Percentiles rank a stretch among this genome's conserved stretches.
Evolutionary conservation across 1,284 basidiomycete genomes (phyloP).

Genomic region (Ceratobasidium sp.): DNA sequence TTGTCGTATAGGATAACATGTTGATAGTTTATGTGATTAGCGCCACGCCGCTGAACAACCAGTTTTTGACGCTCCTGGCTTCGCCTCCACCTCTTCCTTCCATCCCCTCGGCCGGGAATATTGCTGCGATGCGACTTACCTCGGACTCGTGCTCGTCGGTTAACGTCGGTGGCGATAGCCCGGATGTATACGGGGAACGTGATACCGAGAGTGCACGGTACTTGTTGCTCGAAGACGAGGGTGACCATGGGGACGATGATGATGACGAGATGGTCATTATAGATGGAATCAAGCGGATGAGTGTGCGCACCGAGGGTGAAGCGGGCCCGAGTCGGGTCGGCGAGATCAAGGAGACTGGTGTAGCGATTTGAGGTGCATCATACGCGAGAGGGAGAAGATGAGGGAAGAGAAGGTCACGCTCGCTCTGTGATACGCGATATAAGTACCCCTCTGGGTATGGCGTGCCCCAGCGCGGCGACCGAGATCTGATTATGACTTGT

Average conservation of each 20-base stretch:
- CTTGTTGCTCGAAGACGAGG: constrained; percentile 7
- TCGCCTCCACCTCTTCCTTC: constrained; percentile 17
- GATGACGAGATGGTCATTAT: constrained; percentile 31
- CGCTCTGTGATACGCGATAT: not conserved
- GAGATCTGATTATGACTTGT: constrained; percentile 29
- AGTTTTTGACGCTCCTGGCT: constrained; percentile 44
- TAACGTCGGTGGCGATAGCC: not conserved
- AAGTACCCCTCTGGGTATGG: not conserved
- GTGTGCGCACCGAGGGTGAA: constrained; percentile 23
- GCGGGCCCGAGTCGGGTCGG: constrained; percentile 23
- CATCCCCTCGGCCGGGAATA: constrained; percentile 33
- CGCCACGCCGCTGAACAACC: constrained; percentile 49
- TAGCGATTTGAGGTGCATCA: constrained; percentile 6
- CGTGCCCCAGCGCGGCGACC: constrained; percentile 25
- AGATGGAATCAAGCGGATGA: constrained; percentile 27
- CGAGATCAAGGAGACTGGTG: not conserved
- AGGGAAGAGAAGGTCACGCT: no score
- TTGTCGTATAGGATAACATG: not conserved
- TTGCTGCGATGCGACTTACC: constrained; percentile 12
- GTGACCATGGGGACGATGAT: constrained; percentile 27
- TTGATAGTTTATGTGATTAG: constrained; percentile 16
- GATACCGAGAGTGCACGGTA: constrained; percentile 34
- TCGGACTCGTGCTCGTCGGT: constrained; percentile 17
- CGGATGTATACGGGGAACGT: not conserved
- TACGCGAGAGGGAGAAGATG: constrained; percentile 16